A percentile compares a stretch with the other conserved stretches of the same genome.
Evolutionary conservation across 768 basidiomycete genomes (phyloP).

Genomic region (Pisolithus tinctorius): DNA sequence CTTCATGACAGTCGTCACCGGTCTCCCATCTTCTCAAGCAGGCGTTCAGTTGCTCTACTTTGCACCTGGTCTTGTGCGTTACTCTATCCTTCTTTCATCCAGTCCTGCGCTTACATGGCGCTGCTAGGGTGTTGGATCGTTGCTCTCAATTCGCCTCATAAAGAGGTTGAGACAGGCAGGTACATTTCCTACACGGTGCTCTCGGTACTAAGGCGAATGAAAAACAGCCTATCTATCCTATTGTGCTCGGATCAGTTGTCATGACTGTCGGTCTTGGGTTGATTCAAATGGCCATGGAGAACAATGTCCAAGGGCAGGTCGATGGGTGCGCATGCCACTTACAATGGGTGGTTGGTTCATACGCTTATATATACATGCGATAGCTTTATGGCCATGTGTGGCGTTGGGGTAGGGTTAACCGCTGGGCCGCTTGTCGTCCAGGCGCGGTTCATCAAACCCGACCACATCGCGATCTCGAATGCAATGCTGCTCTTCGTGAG

Average conservation of each 20-base stretch:
- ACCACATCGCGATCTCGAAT: slow-evolving; percentile 37
- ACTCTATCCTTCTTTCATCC: background rate
- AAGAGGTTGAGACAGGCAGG: slow-evolving; percentile 31
- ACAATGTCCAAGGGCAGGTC: slow-evolving; percentile 27
- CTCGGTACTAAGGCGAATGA: background rate
- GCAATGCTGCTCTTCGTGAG: slow-evolving; percentile 41
- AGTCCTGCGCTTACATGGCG: background rate
- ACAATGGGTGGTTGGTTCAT: background rate
- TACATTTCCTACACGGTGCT: background rate
- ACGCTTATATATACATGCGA: background rate
- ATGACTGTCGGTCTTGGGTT: slow-evolving; percentile 37
- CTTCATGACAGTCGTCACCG: slow-evolving; percentile 43
- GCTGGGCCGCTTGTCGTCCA: slow-evolving; percentile 37
- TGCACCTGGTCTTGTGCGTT: slow-evolving; percentile 40
- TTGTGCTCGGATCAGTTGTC: slow-evolving; percentile 32
- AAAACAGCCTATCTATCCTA: slow-evolving; percentile 35
- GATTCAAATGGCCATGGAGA: slow-evolving; percentile 35
- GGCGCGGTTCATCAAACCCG: slow-evolving; percentile 38
- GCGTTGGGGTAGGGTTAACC: slow-evolving; percentile 37
- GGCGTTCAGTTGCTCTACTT: slow-evolving; percentile 49
- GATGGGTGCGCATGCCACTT: slow-evolving; percentile 25
- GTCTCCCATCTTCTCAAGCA: slow-evolving; percentile 31
- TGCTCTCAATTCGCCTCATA: slow-evolving; percentile 30
- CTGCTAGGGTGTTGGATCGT: slow-evolving; percentile 32
- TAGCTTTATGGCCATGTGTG: slow-evolving; percentile 40